Base-by-base conservation (phyloP, 106 monocot genomes). In the Gastrodia elata region DNA sequence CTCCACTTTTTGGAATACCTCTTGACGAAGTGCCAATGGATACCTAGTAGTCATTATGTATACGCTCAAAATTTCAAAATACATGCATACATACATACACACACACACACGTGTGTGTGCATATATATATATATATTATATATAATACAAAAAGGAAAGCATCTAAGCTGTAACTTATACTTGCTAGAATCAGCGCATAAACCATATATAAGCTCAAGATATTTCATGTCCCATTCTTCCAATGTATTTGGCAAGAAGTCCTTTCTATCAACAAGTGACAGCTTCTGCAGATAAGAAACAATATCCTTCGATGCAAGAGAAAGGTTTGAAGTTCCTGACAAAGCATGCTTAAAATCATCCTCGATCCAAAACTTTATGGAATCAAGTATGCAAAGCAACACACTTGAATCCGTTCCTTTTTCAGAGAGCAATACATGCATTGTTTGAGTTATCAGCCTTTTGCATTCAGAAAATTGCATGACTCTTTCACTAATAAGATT, bases 211-310 rank as follows among this genome's bases (percentile, higher is more conserved):
- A 98, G 91, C 71, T 93, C 86, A 71, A 98, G 83, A 82, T 88
- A 98, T 83, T 93, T 98, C 24, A 37, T 69, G 73, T 98, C 98
- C 98, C 98, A 98, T 73, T 93, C 98, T 77, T 93, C 88, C 43
- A 87, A 71, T 38, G 70, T 57, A 75, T 78, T 65, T 34, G 78
- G 74, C 15, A 85, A 42, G 76, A 98, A 98, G 46, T 57, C 87
- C 64, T 85, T 93, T 42, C 87, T 77, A 39, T 98, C 97, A 82
- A 98, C 88, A 71, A 86, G 72, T 59, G 97, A 90, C 46, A 98
- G 82, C 78, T 89, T 98, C 59, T 91, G 97, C 52, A 98, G 83
- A 71, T 93, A 98, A 39, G 90, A 81, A 59, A 91, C 82, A 64
- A 93, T 93, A 58, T 98, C 97, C 78, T 98, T 98, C 8, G 26